Evolutionary conservation across 163 green algal genomes (phyloP).

Genomic region (Chlorella variabilis): DNA sequence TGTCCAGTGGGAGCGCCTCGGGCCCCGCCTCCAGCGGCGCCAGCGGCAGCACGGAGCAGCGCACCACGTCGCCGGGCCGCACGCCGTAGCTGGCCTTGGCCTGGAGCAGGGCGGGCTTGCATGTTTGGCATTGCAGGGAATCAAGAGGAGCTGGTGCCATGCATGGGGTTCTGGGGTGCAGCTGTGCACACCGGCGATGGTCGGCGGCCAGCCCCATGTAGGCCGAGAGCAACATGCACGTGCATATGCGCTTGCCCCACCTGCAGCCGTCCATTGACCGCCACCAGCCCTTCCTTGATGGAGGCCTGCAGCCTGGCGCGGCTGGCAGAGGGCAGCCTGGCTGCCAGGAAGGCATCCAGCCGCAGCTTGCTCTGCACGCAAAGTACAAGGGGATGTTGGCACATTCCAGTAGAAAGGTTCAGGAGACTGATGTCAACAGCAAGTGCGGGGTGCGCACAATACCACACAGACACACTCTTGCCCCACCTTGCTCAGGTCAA

Average conservation of each 20-base stretch:
- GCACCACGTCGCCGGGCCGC: constrained; percentile 62
- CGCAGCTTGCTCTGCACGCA: constrained; percentile 61
- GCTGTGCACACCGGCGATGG: no score
- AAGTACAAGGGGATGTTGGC: neutral
- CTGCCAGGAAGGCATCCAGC: constrained; percentile 78
- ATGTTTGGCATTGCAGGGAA: no score
- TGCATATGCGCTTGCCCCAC: no score
- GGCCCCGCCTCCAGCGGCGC: constrained; percentile 65
- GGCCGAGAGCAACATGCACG: no score
- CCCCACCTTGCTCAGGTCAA: constrained; percentile 15
- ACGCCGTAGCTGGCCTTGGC: constrained; percentile 59
- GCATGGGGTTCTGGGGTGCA: no score
- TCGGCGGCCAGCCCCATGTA: no score
- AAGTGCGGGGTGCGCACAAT: no score
- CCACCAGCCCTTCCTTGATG: constrained; percentile 74
- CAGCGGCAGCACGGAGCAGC: constrained; percentile 48
- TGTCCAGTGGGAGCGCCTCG: constrained; percentile 85
- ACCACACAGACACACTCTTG: no score
- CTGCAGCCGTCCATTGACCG: constrained; percentile 65
- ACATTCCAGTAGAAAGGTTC: no score
- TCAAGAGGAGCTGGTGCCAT: no score
- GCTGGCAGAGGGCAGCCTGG: constrained; percentile 53
- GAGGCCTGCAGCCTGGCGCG: constrained; percentile 57
- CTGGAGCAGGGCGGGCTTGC: neutral
- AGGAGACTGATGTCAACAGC: neutral